Evolutionary conservation across 345 rosid species (phyloP).

Genomic region (Brassica carinata): DNA sequence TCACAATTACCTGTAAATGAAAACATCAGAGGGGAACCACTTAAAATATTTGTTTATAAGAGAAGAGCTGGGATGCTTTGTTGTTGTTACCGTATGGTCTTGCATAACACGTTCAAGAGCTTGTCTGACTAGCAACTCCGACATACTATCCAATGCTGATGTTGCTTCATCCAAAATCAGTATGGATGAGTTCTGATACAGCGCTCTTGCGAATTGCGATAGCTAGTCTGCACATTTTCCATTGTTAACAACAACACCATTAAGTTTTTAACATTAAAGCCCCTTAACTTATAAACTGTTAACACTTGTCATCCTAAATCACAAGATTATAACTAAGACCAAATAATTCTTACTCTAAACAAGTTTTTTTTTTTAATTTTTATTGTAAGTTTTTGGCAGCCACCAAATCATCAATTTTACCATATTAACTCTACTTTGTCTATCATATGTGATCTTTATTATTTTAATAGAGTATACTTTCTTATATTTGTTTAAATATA

Average conservation of each 20-base stretch:
- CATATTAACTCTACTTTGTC: too few relatives aligned
- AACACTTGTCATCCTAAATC: too few relatives aligned
- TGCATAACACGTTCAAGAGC: conserved; percentile 75
- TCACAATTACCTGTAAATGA: conserved; percentile 63
- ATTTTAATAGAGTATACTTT: too few relatives aligned
- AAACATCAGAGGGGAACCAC: neutral
- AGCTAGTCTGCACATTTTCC: conserved; percentile 63
- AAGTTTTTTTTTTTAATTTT: too few relatives aligned
- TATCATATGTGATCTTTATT: too few relatives aligned
- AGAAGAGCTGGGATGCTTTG: neutral
- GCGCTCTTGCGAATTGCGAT: conserved; percentile 70
- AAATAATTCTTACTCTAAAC: too few relatives aligned
- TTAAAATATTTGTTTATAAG: neutral
- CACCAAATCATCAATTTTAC: too few relatives aligned
- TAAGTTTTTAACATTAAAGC: too few relatives aligned
- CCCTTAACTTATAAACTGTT: too few relatives aligned
- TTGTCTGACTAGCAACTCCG: conserved; percentile 84
- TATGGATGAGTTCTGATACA: conserved; percentile 76
- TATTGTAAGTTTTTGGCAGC: too few relatives aligned
- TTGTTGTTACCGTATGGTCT: conserved; percentile 71
- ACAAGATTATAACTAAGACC: too few relatives aligned
- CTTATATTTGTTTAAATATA: too few relatives aligned
- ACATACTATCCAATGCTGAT: conserved; percentile 90
- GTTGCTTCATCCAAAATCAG: conserved; percentile 98
- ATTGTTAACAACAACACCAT: neutral